phyloP scores from a whole-genome alignment of 148 eudicot genomes.

The Rhododendron vialii region DNA sequence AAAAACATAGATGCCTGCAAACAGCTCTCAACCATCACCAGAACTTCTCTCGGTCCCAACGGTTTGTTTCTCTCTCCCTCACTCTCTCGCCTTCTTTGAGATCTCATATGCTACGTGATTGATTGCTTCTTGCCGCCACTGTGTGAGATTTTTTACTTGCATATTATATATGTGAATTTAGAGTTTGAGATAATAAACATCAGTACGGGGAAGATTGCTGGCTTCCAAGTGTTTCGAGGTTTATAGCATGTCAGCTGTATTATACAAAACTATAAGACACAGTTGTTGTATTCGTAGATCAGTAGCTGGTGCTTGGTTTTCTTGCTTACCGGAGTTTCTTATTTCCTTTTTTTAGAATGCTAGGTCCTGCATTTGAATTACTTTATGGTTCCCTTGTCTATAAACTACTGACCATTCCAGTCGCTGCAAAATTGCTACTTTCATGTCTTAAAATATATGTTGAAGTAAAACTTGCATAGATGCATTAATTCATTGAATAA shows the following conservation, averaged over 20 bases:
- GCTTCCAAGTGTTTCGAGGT: neutral
- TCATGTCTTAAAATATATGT: neutral
- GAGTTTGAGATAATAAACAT: neutral
- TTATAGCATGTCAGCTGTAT: neutral
- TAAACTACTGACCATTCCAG: neutral
- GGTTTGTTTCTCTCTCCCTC: constrained; percentile 27
- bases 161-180: neutral
- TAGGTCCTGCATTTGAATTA: neutral
- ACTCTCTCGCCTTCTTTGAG: neutral
- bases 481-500: neutral
- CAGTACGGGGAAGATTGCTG: neutral
- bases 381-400: neutral
- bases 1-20: constrained; percentile 92
- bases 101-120: neutral
- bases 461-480: neutral
- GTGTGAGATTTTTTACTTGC: neutral
- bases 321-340: neutral
- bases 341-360: neutral
- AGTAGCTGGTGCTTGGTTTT: neutral
- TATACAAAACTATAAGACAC: neutral
- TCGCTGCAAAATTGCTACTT: neutral
- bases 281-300: neutral
- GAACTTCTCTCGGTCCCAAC: constrained; percentile 93
- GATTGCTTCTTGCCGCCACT: neutral
- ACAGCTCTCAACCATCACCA: constrained; percentile 73